These are phyloP conservation scores for Colletotrichum australisinense DNA, from an alignment of 2,329 filamentous ascomycete genomes.

Conservation along the genomic window DNA sequence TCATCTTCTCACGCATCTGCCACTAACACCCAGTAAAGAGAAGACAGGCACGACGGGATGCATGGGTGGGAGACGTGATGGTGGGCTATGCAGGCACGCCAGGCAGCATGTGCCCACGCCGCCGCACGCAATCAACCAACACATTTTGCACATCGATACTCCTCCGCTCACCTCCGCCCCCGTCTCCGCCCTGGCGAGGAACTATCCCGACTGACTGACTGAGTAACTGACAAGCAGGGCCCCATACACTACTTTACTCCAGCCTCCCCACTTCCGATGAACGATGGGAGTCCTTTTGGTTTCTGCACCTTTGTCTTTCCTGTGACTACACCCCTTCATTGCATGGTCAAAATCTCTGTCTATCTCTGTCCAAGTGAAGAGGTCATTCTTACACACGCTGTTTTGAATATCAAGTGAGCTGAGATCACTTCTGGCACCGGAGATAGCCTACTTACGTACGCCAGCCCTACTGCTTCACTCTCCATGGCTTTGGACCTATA, in stretches of 20 bases:
- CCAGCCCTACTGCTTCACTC: background rate
- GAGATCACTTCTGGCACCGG: background rate
- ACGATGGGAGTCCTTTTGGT: background rate
- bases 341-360: background rate
- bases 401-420: background rate
- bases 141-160: background rate
- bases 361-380: background rate
- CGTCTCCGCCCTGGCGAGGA: background rate
- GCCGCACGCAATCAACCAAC: constrained; percentile 9
- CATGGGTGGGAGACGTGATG: constrained; percentile 3
- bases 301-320: constrained; percentile 1
- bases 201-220: constrained; percentile 2
- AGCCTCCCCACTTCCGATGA: constrained; percentile 20
- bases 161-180: background rate
- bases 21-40: background rate
- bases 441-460: background rate
- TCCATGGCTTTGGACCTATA: background rate
- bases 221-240: background rate
- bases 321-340: constrained; percentile 11
- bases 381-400: background rate
- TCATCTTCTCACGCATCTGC: background rate
- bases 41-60: background rate
- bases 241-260: constrained; percentile 4
- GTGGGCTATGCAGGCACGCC: background rate
- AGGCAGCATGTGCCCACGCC: background rate